Conservation (phyloP, 1,284 basidiomycete genomes). For the Apiotrichum mycotoxinovorans region DNA sequence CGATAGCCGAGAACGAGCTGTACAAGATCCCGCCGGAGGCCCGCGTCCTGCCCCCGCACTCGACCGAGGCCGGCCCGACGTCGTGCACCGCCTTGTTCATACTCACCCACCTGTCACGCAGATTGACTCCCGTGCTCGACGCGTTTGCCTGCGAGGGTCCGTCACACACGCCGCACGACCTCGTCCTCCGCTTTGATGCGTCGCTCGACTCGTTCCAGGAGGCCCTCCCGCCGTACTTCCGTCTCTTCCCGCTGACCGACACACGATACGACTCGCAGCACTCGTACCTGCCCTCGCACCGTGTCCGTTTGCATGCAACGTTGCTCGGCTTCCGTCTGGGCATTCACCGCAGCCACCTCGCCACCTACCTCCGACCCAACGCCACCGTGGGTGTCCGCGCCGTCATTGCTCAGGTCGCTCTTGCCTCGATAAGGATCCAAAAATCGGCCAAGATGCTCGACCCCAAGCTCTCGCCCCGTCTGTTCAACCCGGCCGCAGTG, state of each 20-base stretch:
- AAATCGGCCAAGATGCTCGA: slow-evolving; percentile 43
- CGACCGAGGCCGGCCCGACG: slow-evolving; percentile 35
- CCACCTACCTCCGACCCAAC: slow-evolving; percentile 31
- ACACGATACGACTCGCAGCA: slow-evolving; percentile 36
- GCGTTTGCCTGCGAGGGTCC: slow-evolving; percentile 39
- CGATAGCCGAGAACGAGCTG: slow-evolving; percentile 41
- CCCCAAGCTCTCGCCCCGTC: slow-evolving; percentile 35
- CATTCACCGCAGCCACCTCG: slow-evolving; percentile 38
- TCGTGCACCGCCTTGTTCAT: slow-evolving; percentile 41
- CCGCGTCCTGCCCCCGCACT: slow-evolving; percentile 31
- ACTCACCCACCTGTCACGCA: slow-evolving; percentile 39
- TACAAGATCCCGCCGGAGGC: slow-evolving; percentile 32
- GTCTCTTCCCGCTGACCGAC: slow-evolving; percentile 41
- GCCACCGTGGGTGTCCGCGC: slow-evolving; percentile 28
- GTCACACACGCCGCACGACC: slow-evolving; percentile 33
- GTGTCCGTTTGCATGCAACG: slow-evolving; percentile 37
- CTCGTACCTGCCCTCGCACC: slow-evolving; percentile 38
- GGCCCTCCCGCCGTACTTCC: slow-evolving; percentile 40
- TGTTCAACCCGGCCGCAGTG: slow-evolving; percentile 37
- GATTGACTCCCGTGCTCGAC: slow-evolving; percentile 41
- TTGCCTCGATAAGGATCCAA: slow-evolving; percentile 36
- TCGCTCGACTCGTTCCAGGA: slow-evolving; percentile 42
- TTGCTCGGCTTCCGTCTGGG: slow-evolving; percentile 38
- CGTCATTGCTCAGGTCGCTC: slow-evolving; percentile 34
- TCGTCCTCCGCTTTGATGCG: slow-evolving; percentile 38